phyloP scores from a whole-genome alignment of 495 filamentous ascomycete genomes.

The Tuber indicum region DNA sequence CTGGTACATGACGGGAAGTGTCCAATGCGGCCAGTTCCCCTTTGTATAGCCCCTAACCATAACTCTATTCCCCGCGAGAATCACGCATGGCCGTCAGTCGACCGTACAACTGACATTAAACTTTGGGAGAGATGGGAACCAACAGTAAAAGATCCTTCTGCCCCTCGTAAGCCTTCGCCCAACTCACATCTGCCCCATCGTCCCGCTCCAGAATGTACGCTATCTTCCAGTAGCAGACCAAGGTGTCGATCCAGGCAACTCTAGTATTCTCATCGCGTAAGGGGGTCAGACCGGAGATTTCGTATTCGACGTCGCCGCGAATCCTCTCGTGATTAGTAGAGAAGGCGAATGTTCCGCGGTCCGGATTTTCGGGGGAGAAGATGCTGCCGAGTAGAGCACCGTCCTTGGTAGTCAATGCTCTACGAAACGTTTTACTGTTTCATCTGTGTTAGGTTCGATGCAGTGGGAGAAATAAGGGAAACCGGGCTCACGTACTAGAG shows the following conservation, averaged over 20 bases:
- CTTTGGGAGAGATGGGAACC: conserved; percentile 50
- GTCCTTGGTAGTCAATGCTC: conserved; percentile 31
- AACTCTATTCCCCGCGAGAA: conserved; percentile 18
- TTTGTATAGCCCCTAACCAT: conserved; percentile 52
- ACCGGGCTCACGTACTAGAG: conserved; percentile 28
- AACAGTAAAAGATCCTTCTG: conserved; percentile 78
- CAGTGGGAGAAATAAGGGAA: neutral
- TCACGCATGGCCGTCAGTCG: conserved; percentile 28
- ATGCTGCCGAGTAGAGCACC: conserved; percentile 31
- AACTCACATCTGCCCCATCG: conserved; percentile 45
- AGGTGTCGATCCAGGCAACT: conserved; percentile 72
- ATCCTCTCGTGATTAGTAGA: conserved; percentile 56
- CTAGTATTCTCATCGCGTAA: conserved; percentile 32
- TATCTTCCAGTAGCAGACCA: conserved; percentile 74
- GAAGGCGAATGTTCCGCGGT: conserved; percentile 51
- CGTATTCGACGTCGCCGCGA: conserved; percentile 56
- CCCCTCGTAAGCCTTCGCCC: conserved; percentile 67
- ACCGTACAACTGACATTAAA: conserved; percentile 68
- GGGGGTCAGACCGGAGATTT: conserved; percentile 46
- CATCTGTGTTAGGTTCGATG: conserved; percentile 10
- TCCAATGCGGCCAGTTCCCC: conserved; percentile 70
- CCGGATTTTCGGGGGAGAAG: conserved; percentile 26
- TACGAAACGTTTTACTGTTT: conserved; percentile 34
- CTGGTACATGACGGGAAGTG: conserved; percentile 77
- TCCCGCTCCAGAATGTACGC: conserved; percentile 59